phyloP scores from a whole-genome alignment of 192 early-diverging fungal genomes.

The Spizellomyces punctatus region DNA sequence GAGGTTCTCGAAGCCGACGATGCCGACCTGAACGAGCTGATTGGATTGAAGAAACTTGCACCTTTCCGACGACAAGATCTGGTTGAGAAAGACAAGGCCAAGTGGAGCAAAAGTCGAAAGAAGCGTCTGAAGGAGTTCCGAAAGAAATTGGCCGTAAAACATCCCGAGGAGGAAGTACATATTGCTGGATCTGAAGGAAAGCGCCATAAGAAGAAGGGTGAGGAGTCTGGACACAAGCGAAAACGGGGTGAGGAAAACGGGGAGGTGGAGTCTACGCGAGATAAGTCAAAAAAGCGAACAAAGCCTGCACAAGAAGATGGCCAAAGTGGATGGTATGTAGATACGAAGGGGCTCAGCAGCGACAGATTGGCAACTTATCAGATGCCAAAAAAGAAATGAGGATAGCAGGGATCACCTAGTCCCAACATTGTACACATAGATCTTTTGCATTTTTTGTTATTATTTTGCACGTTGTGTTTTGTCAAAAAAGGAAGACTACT shows the following conservation, averaged over 20 bases:
- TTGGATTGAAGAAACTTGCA: slow-evolving; percentile 85
- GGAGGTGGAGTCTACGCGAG: slow-evolving; percentile 1
- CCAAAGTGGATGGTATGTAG: no score
- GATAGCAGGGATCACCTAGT: no score
- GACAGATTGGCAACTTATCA: slow-evolving; percentile 37
- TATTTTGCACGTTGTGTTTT: no score
- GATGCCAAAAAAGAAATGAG: slow-evolving; percentile 19
- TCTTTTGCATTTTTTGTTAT: no score
- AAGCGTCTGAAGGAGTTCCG: slow-evolving; percentile 49
- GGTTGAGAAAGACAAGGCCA: slow-evolving; percentile 26
- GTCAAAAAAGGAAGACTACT: no score
- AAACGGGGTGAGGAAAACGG: slow-evolving; percentile 26
- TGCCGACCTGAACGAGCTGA: slow-evolving; percentile 80
- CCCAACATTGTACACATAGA: no score
- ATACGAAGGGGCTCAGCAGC: no score
- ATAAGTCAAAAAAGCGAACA: no score
- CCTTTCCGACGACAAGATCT: slow-evolving; percentile 59
- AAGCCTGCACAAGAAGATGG: no score
- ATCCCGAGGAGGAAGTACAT: slow-evolving; percentile 15
- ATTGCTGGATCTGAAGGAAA: slow-evolving; percentile 5
- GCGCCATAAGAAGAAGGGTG: slow-evolving; percentile 26
- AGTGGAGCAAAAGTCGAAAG: slow-evolving; percentile 38
- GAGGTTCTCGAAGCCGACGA: slow-evolving; percentile 94
- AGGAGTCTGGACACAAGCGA: slow-evolving; percentile 20
- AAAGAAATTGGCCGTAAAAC: slow-evolving; percentile 36